phyloP scores from a whole-genome alignment of 345 rosid genomes.

The Gossypium rotundifolium region DNA sequence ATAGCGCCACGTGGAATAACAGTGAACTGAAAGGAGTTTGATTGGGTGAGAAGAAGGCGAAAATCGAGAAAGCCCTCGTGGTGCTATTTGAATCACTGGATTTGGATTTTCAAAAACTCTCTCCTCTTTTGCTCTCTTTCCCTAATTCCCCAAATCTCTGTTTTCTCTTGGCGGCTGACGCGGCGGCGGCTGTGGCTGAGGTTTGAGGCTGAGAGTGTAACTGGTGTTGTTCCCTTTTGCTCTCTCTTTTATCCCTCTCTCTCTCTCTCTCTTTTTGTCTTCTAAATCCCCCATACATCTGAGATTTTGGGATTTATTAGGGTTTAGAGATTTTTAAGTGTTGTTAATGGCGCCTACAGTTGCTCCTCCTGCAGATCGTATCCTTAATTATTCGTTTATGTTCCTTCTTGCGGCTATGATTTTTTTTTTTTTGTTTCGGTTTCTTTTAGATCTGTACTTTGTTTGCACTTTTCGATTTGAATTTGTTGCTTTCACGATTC shows the following conservation, averaged over 20 bases:
- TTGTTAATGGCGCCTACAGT: slow-evolving; percentile 58
- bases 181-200: not conserved
- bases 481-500: not conserved
- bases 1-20: not conserved
- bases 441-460: slow-evolving; percentile 15
- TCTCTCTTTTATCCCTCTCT: not conserved
- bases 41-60: not conserved
- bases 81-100: slow-evolving; percentile 58
- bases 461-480: not conserved
- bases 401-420: not conserved
- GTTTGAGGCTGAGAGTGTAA: slow-evolving; percentile 11
- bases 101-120: slow-evolving; percentile 36
- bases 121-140: slow-evolving; percentile 20
- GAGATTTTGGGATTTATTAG: slow-evolving; percentile 13
- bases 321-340: slow-evolving; percentile 22
- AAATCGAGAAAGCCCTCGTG: slow-evolving; percentile 15
- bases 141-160: slow-evolving; percentile 35
- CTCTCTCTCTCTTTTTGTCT: not conserved
- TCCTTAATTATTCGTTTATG: slow-evolving; percentile 39
- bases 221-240: slow-evolving; percentile 12
- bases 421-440: not conserved
- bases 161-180: slow-evolving; percentile 33
- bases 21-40: not conserved
- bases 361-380: slow-evolving; percentile 68
- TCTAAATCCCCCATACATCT: slow-evolving; percentile 19